Percentiles rank a stretch among this genome's conserved stretches.
Evolutionary conservation across 148 eudicot genomes (phyloP).

Genomic region (Vaccinium myrtillus): DNA sequence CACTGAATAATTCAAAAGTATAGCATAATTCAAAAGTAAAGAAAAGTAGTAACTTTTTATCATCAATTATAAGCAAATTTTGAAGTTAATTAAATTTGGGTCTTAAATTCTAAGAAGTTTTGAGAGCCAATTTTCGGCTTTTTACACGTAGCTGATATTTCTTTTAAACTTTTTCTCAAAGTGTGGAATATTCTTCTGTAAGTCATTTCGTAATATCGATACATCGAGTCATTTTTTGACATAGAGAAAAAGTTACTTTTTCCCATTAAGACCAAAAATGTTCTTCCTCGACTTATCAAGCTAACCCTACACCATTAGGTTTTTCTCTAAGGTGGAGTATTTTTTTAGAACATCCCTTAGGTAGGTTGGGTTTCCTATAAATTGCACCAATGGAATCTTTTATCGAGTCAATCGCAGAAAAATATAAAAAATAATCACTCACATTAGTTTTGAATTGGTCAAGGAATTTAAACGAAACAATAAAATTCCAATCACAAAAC

Average conservation of each 20-base stretch:
- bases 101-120: background rate
- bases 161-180: background rate
- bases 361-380: background rate
- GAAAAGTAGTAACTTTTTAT: background rate
- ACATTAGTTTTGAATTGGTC: background rate
- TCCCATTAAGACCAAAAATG: background rate
- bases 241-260: background rate
- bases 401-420: background rate
- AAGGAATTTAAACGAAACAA: background rate
- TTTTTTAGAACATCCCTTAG: background rate
- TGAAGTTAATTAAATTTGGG: background rate
- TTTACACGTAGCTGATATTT: background rate
- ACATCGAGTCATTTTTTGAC: too few species aligned
- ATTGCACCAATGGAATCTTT: background rate
- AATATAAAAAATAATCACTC: background rate
- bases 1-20: too few species aligned
- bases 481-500: background rate
- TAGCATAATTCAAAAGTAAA: too few species aligned
- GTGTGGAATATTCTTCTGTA: background rate
- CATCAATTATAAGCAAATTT: background rate
- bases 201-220: background rate
- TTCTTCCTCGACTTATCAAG: background rate
- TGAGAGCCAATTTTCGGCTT: background rate
- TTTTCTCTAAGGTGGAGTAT: too few species aligned
- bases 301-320: background rate